Conservation (phyloP, 257 asterid species). For the Eucommia ulmoides region DNA sequence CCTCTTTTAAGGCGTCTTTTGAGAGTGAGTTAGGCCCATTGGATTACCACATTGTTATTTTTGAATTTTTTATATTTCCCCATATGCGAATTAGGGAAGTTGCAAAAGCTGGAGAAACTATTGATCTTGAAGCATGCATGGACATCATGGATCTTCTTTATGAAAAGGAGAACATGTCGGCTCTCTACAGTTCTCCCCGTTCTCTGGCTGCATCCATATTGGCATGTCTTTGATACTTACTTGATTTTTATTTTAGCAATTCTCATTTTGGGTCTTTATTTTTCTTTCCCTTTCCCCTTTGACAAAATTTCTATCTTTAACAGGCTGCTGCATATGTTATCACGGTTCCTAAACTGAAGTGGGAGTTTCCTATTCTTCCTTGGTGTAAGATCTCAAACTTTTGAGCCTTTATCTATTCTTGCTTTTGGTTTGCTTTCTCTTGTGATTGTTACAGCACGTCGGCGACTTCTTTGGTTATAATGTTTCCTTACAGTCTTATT, state of each 20-base stretch:
- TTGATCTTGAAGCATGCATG: slow-evolving; percentile 53
- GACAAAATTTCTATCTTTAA: slow-evolving; percentile 7
- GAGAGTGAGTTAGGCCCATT: too few relatives aligned
- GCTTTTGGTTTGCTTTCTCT: too few relatives aligned
- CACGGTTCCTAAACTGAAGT: slow-evolving; percentile 54
- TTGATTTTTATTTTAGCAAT: slow-evolving; percentile 1
- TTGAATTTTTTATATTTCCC: too few relatives aligned
- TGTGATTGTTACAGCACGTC: too few relatives aligned
- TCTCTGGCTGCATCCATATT: slow-evolving; percentile 61
- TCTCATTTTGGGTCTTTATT: not conserved
- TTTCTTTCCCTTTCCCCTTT: not conserved
- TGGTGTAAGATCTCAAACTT: too few relatives aligned
- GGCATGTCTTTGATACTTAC: slow-evolving; percentile 23
- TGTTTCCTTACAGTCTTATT: too few relatives aligned
- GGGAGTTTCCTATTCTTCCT: slow-evolving; percentile 81
- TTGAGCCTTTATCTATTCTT: too few relatives aligned
- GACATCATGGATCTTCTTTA: slow-evolving; percentile 82
- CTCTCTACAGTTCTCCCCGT: slow-evolving; percentile 37
- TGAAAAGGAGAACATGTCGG: slow-evolving; percentile 54
- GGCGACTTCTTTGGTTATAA: too few relatives aligned
- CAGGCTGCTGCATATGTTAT: slow-evolving; percentile 64
- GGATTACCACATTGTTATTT: too few relatives aligned
- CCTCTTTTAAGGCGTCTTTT: too few relatives aligned
- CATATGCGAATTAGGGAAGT: slow-evolving; percentile 44
- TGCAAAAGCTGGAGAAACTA: slow-evolving; percentile 47